Percentiles rank a stretch among this genome's conserved stretches.
These are phyloP conservation scores for Lipomyces yamadae DNA, from an alignment of 805 yeast genomes.

Conservation along the genomic window DNA sequence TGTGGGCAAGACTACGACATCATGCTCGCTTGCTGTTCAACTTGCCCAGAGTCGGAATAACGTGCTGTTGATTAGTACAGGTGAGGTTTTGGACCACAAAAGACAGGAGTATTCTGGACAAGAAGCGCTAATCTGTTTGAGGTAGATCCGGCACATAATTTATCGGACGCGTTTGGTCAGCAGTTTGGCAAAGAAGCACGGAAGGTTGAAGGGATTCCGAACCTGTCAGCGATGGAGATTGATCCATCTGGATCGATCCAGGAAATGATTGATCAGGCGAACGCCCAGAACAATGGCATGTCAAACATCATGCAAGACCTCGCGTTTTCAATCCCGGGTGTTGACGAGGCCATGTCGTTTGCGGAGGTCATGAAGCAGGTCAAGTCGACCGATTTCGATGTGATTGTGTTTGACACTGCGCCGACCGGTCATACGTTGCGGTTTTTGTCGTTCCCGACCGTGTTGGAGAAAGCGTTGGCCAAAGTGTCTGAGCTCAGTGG, in stretches of 20 bases:
- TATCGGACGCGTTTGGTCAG: constrained; percentile 97
- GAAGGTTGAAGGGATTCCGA: constrained; percentile 83
- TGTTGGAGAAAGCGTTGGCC: constrained; percentile 82
- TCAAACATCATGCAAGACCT: constrained; percentile 81
- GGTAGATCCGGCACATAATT: constrained; percentile 98
- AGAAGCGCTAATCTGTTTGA: constrained; percentile 48
- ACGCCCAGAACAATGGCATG: constrained; percentile 54
- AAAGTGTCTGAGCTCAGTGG: constrained; percentile 87
- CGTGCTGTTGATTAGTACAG: constrained; percentile 67
- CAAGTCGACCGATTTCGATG: constrained; percentile 75
- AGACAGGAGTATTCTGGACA: not conserved
- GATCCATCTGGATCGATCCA: constrained; percentile 94
- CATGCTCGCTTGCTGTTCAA: constrained; percentile 93
- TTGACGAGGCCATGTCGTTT: constrained; percentile 96
- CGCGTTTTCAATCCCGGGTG: constrained; percentile 96
- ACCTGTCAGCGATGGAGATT: constrained; percentile 96
- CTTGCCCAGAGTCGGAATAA: constrained; percentile 83
- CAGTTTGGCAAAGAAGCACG: constrained; percentile 97
- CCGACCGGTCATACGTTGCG: constrained; percentile 99
- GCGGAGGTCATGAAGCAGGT: constrained; percentile 98
- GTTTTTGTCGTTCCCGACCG: constrained; percentile 91
- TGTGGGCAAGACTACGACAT: constrained; percentile 97
- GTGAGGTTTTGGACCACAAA: constrained; percentile 5
- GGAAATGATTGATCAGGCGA: constrained; percentile 69
- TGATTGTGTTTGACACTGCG: constrained; percentile 98